Percentiles rank a stretch among this genome's conserved stretches.
Conservation (phyloP, 2,329 filamentous ascomycete genomes). For the Xylaria sp. region DNA sequence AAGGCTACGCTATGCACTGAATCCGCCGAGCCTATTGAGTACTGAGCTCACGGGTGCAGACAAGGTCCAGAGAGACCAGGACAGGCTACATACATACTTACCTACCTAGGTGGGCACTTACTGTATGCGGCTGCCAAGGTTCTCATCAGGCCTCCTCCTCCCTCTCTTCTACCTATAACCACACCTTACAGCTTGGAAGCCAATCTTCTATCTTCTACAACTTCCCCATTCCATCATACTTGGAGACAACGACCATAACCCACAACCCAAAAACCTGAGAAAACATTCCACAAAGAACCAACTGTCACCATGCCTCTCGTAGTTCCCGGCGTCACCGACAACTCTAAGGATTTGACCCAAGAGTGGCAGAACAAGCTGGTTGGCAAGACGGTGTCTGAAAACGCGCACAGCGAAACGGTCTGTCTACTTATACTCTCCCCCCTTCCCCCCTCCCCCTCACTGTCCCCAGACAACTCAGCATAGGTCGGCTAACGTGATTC, state of each 20-base stretch:
- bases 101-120: no score
- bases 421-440: no score
- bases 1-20: constrained; percentile 7
- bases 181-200: no score
- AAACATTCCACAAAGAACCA: background rate
- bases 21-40: no score
- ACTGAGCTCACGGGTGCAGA: no score
- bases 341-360: constrained; percentile 50
- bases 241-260: background rate
- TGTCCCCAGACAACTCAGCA: background rate
- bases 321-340: constrained; percentile 60
- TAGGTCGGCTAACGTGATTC: background rate
- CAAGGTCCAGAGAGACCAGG: background rate
- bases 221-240: background rate
- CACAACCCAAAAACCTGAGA: background rate
- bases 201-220: background rate
- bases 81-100: constrained; percentile 17
- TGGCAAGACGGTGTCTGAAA: constrained; percentile 66
- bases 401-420: constrained; percentile 59
- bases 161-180: no score
- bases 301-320: constrained; percentile 67
- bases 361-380: constrained; percentile 68
- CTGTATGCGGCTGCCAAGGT: background rate
- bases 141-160: background rate
- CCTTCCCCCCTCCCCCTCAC: background rate